phyloP scores from a whole-genome alignment of 2,329 filamentous ascomycete species.

The Hypoxylon rubiginosum region DNA sequence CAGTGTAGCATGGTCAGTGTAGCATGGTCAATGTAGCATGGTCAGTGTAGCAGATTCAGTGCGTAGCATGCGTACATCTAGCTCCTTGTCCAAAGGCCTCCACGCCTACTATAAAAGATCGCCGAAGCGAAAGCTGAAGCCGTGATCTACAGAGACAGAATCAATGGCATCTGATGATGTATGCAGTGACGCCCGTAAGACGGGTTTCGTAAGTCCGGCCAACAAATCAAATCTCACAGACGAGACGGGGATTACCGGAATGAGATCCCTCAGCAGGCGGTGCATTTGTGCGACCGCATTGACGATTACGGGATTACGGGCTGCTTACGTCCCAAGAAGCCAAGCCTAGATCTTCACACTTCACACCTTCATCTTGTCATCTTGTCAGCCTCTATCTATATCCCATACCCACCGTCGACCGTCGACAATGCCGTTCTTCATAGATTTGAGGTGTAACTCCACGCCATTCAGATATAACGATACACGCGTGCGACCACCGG shows the following conservation, averaged over 20 bases:
- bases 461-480: background rate
- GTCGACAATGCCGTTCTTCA: background rate
- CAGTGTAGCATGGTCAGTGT: background rate
- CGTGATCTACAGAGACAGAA: background rate
- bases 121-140: background rate
- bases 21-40: no score
- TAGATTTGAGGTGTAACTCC: slow-evolving; percentile 1
- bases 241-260: background rate
- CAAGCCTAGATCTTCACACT: background rate
- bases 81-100: background rate
- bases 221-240: slow-evolving; percentile 3
- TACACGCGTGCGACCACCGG: background rate
- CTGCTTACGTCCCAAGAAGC: slow-evolving; percentile 15
- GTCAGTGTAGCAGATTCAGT: background rate
- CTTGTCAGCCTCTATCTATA: background rate
- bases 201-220: slow-evolving; percentile 1
- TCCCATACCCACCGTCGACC: background rate
- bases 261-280: slow-evolving; percentile 4
- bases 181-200: background rate
- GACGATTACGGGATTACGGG: background rate
- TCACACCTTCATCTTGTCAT: background rate
- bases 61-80: background rate
- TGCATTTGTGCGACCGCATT: background rate
- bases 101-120: background rate
- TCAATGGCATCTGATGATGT: background rate